Evolutionary conservation across 2,329 filamentous ascomycete genomes (phyloP), one percentile per base, ranked within the genome.

Genomic region (Trichoderma hamatum): DNA sequence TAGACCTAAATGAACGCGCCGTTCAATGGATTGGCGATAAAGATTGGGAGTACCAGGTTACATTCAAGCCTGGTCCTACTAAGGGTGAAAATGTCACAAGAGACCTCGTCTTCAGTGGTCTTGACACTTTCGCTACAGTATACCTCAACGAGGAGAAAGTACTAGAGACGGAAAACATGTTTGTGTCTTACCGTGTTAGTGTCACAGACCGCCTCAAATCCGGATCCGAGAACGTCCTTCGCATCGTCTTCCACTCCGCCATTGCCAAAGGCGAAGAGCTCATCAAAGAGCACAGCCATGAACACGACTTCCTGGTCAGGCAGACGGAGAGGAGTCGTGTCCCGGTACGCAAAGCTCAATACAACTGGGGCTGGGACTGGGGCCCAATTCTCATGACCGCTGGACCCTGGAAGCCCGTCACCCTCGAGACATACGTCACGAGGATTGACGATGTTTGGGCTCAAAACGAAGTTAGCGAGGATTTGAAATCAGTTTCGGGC

Each of bases 341-440:
- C 9, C 70, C 72, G 0, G 74, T 78, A 0, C 80, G 89, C n/a
- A 92, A 91, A 74, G 87, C 89, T 0, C 89, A 91, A 76, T 91
- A 89, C 72, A 86, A 90, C 72, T 92, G 88, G 88, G 88, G 89
- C 5, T 92, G 89, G 89, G 89, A 92, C 73, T 91, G 89, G 89
- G 89, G 89, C 0, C 89, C 89, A 1, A 82, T 89, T 7, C 73
- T 90, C 63, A 83, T 88, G 76, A 89, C 88, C 0, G 85, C 84
- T 10, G 89, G 89, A 0, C 86, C 88, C 3, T 94, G 91, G 90
- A 86, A 86, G 71, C 85, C 88, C 2, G 84, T 93, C 2, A 83
- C 83, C 14, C 77, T 94, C 2, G 90, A 94, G 76, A 83, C 84
- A 0, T 93, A 90, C 70, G 76, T 81, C 51, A 82, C 84, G 10